These are phyloP conservation scores for Talaromyces sp. DNA, from an alignment of 2,329 filamentous ascomycete species.

Conservation along the genomic window DNA sequence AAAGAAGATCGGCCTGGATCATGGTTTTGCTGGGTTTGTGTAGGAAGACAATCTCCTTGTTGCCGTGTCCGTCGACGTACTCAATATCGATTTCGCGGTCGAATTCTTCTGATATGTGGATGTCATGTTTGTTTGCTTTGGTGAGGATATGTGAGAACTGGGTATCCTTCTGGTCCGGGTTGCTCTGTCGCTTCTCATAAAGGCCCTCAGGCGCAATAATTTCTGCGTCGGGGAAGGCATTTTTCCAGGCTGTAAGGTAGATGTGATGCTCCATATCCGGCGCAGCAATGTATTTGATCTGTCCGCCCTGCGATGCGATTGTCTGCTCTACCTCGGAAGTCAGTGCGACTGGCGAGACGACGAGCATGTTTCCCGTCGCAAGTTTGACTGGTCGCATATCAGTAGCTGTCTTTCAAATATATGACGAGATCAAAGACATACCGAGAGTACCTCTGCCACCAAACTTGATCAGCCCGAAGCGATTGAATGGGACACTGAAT, in stretches of 20 bases:
- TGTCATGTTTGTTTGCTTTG: slow-evolving; percentile 48
- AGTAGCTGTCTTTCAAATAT: not conserved
- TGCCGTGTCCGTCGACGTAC: slow-evolving; percentile 74
- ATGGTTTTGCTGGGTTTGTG: slow-evolving; percentile 76
- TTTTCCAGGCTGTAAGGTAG: slow-evolving; percentile 80
- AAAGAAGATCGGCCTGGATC: slow-evolving; percentile 85
- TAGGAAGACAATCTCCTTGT: slow-evolving; percentile 83
- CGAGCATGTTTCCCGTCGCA: slow-evolving; percentile 70
- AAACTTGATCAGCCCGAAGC: slow-evolving; percentile 74
- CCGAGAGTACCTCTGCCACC: slow-evolving; percentile 84
- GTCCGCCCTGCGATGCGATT: slow-evolving; percentile 60
- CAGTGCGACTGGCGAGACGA: slow-evolving; percentile 88
- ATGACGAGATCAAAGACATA: slow-evolving; percentile 35
- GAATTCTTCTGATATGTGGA: slow-evolving; percentile 70
- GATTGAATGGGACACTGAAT: slow-evolving; percentile 70
- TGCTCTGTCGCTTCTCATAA: slow-evolving; percentile 71
- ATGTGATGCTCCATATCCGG: slow-evolving; percentile 94
- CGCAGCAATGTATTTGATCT: slow-evolving; percentile 80
- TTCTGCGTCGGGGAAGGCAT: slow-evolving; percentile 71
- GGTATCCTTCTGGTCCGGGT: slow-evolving; percentile 54
- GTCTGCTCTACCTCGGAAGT: slow-evolving; percentile 68
- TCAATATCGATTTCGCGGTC: slow-evolving; percentile 82
- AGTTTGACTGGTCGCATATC: slow-evolving; percentile 64
- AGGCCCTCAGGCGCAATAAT: slow-evolving; percentile 81
- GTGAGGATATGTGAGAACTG: slow-evolving; percentile 68